Conservation (phyloP, 2,329 filamentous ascomycete species). For the Graphilbum fragrans region DNA sequence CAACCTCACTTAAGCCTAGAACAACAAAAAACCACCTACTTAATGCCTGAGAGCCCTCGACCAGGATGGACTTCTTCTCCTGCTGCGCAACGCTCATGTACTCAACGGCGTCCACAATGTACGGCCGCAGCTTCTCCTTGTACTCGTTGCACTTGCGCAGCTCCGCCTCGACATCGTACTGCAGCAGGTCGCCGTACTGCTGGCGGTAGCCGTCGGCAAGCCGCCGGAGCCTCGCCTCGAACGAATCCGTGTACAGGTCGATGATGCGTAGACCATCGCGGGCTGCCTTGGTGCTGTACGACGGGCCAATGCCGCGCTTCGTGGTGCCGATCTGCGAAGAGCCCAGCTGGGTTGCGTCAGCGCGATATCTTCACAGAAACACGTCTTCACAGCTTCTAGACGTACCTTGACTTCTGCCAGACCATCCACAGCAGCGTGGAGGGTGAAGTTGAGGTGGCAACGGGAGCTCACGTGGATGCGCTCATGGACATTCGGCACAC, state of each 20-base stretch:
- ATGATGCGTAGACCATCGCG: conserved; percentile 54
- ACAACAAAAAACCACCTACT: conserved; percentile 1
- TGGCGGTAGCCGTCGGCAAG: conserved; percentile 53
- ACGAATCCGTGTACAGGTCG: conserved; percentile 57
- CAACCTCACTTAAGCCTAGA: not conserved
- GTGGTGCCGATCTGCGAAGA: conserved; percentile 14
- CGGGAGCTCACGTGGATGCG: conserved; percentile 52
- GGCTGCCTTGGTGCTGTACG: conserved; percentile 41
- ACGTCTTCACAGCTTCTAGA: not conserved
- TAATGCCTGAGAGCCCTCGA: conserved; percentile 39
- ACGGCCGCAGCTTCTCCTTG: conserved; percentile 42
- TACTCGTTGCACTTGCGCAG: conserved; percentile 48
- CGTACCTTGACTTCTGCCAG: conserved; percentile 8
- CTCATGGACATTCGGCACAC: conserved; percentile 23
- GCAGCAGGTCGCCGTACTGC: conserved; percentile 46
- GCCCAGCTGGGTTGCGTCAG: conserved; percentile 27
- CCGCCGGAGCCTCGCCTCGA: conserved; percentile 52
- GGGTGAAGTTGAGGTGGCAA: conserved; percentile 50
- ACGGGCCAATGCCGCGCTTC: conserved; percentile 11
- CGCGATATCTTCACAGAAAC: not conserved
- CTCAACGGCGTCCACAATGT: conserved; percentile 50
- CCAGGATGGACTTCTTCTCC: conserved; percentile 40
- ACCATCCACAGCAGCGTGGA: conserved; percentile 57
- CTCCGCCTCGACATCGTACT: conserved; percentile 59
- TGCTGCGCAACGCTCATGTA: conserved; percentile 41